phyloP scores from a whole-genome alignment of 257 asterid species.

The Nicotiana otophora region DNA sequence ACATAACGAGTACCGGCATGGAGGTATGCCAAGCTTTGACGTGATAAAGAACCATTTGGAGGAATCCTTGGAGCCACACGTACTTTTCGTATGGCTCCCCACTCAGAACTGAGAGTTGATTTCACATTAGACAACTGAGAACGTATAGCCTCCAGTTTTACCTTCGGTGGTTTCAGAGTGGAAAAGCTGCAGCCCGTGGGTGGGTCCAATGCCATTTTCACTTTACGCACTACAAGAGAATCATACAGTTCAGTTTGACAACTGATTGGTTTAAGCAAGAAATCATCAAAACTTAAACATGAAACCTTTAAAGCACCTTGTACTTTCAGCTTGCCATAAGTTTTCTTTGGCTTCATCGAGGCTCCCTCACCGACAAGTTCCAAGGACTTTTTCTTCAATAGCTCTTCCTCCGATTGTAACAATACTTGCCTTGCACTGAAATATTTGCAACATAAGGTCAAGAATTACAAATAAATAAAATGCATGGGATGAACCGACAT shows the following conservation, averaged over 20 bases:
- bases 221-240: conserved; percentile 67
- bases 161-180: conserved; percentile 51
- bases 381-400: conserved; percentile 54
- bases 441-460: background rate
- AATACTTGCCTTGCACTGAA: conserved; percentile 62
- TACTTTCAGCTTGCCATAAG: conserved; percentile 76
- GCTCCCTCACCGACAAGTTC: conserved; percentile 83
- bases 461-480: background rate
- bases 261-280: background rate
- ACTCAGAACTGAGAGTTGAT: conserved; percentile 65
- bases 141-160: conserved; percentile 60
- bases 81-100: conserved; percentile 49
- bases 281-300: background rate
- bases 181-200: conserved; percentile 79
- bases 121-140: conserved; percentile 60
- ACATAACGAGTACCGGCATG: conserved; percentile 59
- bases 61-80: conserved; percentile 46
- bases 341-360: conserved; percentile 65
- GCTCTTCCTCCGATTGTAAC: conserved; percentile 85
- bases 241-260: background rate
- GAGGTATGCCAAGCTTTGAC: conserved; percentile 57
- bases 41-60: conserved; percentile 53
- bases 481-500: background rate
- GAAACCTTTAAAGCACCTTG: conserved; percentile 50
- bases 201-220: conserved; percentile 81